Evolutionary conservation across 345 rosid species (phyloP).

Genomic region (Triadica sebifera): DNA sequence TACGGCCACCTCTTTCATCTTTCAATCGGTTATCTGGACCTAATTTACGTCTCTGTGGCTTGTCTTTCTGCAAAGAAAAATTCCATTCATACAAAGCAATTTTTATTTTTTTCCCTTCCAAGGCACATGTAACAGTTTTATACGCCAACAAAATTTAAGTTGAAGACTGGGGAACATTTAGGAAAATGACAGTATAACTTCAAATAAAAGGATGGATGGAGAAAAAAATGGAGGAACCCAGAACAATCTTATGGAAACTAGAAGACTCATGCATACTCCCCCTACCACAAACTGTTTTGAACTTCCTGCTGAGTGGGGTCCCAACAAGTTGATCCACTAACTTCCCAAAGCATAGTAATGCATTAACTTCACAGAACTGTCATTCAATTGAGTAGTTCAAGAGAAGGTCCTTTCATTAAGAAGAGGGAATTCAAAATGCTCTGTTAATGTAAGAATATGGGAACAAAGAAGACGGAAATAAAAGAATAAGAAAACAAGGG

Average conservation of each 20-base stretch:
- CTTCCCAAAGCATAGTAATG: background rate
- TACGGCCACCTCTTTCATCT: constrained; percentile 78
- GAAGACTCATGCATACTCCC: background rate
- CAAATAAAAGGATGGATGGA: background rate
- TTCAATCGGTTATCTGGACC: constrained; percentile 69
- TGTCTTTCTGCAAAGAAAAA: constrained; percentile 58
- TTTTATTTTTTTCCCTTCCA: too few species aligned
- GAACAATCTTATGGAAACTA: background rate
- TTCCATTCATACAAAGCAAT: too few species aligned
- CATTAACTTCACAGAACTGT: background rate
- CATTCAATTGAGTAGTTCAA: too few species aligned
- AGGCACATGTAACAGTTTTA: background rate
- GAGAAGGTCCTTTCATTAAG: too few species aligned
- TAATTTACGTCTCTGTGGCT: constrained; percentile 63
- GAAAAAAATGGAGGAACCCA: background rate
- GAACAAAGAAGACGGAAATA: background rate
- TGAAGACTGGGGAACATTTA: background rate
- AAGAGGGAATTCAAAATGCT: too few species aligned
- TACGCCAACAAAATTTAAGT: background rate
- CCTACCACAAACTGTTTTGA: background rate
- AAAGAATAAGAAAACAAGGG: background rate
- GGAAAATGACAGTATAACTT: background rate
- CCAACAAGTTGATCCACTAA: background rate
- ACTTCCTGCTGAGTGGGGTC: background rate
- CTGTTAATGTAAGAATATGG: background rate